Evolutionary conservation across 1,139 yeast species (phyloP).

Genomic region (Hyphopichia pseudoburtonii): DNA sequence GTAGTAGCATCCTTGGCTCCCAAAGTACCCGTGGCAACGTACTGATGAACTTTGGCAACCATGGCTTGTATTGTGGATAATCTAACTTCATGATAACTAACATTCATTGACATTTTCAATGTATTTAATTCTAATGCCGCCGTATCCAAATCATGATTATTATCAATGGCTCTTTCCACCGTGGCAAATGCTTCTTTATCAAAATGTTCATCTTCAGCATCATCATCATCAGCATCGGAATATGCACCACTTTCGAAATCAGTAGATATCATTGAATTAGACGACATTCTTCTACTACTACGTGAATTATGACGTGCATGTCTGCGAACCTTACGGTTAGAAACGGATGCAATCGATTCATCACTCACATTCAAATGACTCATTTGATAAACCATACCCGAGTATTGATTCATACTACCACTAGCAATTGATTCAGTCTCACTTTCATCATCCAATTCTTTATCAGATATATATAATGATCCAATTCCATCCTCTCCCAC

Average conservation of each 20-base stretch:
- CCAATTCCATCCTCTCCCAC: slow-evolving; percentile 68
- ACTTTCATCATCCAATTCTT: slow-evolving; percentile 36
- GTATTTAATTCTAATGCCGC: slow-evolving; percentile 91
- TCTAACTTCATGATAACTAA: slow-evolving; percentile 89
- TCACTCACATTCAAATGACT: slow-evolving; percentile 72
- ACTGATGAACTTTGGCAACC: slow-evolving; percentile 64
- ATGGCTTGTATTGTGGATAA: slow-evolving; percentile 76
- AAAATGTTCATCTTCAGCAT: slow-evolving; percentile 76
- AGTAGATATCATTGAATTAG: slow-evolving; percentile 40
- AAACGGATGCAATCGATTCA: slow-evolving; percentile 67
- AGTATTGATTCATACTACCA: slow-evolving; percentile 22
- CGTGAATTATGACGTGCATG: slow-evolving; percentile 22
- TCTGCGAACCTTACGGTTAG: slow-evolving; percentile 35
- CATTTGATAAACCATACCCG: slow-evolving; percentile 57
- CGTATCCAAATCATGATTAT: slow-evolving; percentile 90
- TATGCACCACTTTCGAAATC: slow-evolving; percentile 39
- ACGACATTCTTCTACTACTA: slow-evolving; percentile 31
- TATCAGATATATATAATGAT: slow-evolving; percentile 53
- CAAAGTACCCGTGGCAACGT: slow-evolving; percentile 72
- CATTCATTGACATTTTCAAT: slow-evolving; percentile 95
- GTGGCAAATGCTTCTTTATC: slow-evolving; percentile 90
- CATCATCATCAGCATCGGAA: slow-evolving; percentile 26
- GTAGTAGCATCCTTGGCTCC: slow-evolving; percentile 72
- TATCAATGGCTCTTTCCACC: slow-evolving; percentile 84
- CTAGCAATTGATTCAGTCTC: slow-evolving; percentile 28